A percentile compares a stretch with the other conserved stretches of the same genome.
Conservation (phyloP, 768 basidiomycete genomes). For the Lanmaoa pseudosensibilis region DNA sequence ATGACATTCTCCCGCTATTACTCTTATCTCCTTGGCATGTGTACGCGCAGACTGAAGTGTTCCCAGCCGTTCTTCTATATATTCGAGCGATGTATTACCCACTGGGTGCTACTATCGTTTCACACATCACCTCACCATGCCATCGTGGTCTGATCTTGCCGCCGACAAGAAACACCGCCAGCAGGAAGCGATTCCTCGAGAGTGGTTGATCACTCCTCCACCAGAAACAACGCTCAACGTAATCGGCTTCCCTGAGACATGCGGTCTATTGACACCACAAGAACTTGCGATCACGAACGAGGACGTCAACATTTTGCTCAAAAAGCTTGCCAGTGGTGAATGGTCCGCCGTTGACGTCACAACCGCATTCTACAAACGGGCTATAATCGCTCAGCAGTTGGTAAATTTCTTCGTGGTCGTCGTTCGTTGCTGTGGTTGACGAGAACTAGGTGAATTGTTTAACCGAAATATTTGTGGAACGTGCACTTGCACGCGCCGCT, state of each 20-base stretch:
- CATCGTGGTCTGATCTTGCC: conserved; percentile 52
- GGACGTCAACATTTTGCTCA: conserved; percentile 45
- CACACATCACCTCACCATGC: conserved; percentile 7
- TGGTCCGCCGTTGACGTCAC: conserved; percentile 72
- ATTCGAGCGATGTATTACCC: background rate
- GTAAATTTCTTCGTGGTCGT: conserved; percentile 40
- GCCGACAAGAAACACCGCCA: conserved; percentile 56
- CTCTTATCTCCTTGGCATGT: conserved; percentile 9
- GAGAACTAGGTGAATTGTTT: conserved; percentile 67
- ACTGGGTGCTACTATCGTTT: background rate
- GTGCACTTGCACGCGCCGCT: conserved; percentile 61
- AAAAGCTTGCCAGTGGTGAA: conserved; percentile 49
- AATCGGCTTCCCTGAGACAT: conserved; percentile 50
- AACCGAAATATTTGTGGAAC: conserved; percentile 80
- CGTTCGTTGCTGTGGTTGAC: background rate
- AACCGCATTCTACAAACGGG: conserved; percentile 73
- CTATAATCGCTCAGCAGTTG: conserved; percentile 76
- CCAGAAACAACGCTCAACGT: conserved; percentile 52
- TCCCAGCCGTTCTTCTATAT: conserved; percentile 7
- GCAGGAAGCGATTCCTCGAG: conserved; percentile 55
- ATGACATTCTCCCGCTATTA: background rate
- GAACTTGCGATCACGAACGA: conserved; percentile 65
- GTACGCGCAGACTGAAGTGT: background rate
- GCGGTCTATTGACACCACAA: conserved; percentile 53
- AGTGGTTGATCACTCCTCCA: conserved; percentile 60